Base-by-base conservation (phyloP, 2,329 filamentous ascomycete genomes). In the Botrytis squamosa region DNA sequence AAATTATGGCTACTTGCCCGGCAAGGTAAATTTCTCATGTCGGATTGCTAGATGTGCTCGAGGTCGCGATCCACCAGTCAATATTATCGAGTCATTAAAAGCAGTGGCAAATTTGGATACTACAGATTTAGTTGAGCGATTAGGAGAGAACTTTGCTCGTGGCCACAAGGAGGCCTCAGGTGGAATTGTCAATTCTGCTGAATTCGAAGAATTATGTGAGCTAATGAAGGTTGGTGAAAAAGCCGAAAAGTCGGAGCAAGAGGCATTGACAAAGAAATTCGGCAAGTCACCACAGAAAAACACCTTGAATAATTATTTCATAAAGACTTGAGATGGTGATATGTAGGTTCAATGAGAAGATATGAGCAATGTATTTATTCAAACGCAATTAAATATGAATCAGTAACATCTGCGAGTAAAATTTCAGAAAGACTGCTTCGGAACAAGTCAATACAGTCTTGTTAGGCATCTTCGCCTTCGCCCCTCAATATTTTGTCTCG, bases 141-240 rank as follows among this genome's bases (percentile, higher is more conserved):
- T 92, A 18, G 90, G 90, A 0, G 86, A 89, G 66, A 89, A 86
- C 40, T 92, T 92, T 78, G 90, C 90, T 0, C 84, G 87, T 70
- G 90, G 91, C 0, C 90, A 92, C 75, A 91, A 89, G 74, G 89
- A 91, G 78, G 90, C 90, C 0, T 90, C 88, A 66, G 90, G 90
- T 1, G 91, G 90, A 0, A 89, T 91, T 64, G 87, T 92, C 0
- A 84, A 85, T 0, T 84, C 82, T 18, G 85, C 84, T 2, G 89
- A 90, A 74, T 92, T 92, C 80, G 89, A 92, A 75, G 90, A 92
- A 78, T 81, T 92, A 22, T 88, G 90, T 84, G 81, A 81, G 7
- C 79, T 89, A 22, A 84, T 92, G 82, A 85, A 87, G 70, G 82
- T 91, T 59, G 88, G 89, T 0, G 87, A 88, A 80, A 90, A 87